phyloP scores from a whole-genome alignment of 305 asterid genomes.

The Fraxinus sp. region DNA sequence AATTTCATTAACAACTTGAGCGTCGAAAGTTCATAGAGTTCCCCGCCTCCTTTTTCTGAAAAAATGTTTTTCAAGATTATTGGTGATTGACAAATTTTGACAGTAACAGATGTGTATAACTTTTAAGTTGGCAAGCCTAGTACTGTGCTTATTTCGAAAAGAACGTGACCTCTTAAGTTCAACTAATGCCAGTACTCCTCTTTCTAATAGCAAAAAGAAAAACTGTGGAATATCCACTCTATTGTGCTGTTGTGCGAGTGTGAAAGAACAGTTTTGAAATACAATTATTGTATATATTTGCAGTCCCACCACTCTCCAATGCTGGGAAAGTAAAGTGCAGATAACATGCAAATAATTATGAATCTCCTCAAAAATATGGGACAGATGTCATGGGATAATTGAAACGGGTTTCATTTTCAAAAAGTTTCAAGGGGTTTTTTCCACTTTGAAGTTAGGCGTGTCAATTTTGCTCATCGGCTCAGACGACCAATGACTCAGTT shows the following conservation, averaged over 20 bases:
- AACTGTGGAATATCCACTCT: background rate
- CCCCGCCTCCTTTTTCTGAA: no score
- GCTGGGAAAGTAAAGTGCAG: background rate
- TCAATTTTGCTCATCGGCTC: no score
- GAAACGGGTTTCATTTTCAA: background rate
- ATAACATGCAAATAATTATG: background rate
- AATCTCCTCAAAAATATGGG: background rate
- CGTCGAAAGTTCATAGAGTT: background rate
- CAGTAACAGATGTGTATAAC: background rate
- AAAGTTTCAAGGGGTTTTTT: background rate
- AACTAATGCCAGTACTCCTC: background rate
- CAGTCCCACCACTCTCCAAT: slow-evolving; percentile 4
- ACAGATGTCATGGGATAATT: background rate
- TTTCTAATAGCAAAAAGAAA: background rate
- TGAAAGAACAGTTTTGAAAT: background rate
- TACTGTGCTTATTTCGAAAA: background rate
- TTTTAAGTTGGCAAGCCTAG: background rate
- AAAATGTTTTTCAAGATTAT: background rate
- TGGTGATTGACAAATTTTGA: background rate
- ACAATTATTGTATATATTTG: background rate
- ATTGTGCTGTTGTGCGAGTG: background rate
- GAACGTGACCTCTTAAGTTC: background rate
- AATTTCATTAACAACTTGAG: background rate
- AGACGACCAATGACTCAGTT: no score
- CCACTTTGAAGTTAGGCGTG: background rate